Evolutionary conservation across 305 asterid genomes (phyloP).

Genomic region (Solanum hybrid): DNA sequence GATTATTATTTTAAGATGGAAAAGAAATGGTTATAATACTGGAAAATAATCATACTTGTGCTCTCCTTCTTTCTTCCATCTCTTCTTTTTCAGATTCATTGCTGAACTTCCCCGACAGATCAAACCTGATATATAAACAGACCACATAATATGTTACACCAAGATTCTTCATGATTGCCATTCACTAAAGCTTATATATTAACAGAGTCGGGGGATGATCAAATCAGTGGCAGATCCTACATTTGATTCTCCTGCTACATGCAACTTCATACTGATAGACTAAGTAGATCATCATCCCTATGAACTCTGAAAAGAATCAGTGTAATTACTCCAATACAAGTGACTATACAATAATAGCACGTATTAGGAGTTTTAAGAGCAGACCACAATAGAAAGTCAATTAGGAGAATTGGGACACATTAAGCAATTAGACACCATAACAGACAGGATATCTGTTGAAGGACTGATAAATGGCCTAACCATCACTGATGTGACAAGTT

Average conservation of each 20-base stretch:
- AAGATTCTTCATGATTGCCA: neutral
- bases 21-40: neutral
- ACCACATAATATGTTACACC: neutral
- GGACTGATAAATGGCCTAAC: neutral
- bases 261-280: neutral
- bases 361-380: neutral
- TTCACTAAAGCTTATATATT: neutral
- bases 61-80: conserved; percentile 71
- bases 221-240: neutral
- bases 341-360: neutral
- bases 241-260: neutral
- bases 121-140: conserved; percentile 48
- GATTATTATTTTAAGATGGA: neutral
- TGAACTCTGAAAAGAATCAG: neutral
- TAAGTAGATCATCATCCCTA: neutral
- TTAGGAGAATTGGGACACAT: neutral
- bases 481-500: neutral
- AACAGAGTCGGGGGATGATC: neutral
- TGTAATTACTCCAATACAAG: neutral
- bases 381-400: neutral
- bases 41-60: conserved; percentile 42
- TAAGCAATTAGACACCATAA: neutral
- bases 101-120: conserved; percentile 73
- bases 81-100: conserved; percentile 65
- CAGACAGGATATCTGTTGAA: neutral